Conservation (phyloP, 2,329 filamentous ascomycete genomes). For the Aspergillus viridinutans region DNA sequence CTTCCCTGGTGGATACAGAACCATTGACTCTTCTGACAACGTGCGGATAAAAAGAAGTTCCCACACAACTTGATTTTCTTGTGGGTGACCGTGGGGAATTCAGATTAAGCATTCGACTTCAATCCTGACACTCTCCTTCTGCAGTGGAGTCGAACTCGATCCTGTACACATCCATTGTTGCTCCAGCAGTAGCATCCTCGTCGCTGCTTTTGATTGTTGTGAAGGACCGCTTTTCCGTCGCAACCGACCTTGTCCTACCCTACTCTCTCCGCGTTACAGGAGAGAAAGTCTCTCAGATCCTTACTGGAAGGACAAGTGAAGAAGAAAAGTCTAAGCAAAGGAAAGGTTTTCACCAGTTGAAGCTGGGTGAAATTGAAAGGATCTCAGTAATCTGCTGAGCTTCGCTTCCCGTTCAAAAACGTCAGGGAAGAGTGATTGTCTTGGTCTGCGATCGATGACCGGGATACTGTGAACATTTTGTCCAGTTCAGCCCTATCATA, state of each 20-base stretch:
- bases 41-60: conserved; percentile 40
- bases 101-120: conserved; percentile 32
- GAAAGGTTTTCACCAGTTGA: conserved; percentile 4
- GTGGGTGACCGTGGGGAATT: conserved; percentile 41
- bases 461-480: conserved; percentile 28
- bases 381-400: conserved; percentile 6
- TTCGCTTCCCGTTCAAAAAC: conserved; percentile 12
- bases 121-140: conserved; percentile 23
- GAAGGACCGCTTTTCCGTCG: conserved; percentile 11
- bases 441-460: conserved; percentile 31
- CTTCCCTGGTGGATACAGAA: conserved; percentile 39
- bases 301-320: conserved; percentile 7
- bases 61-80: conserved; percentile 33
- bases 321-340: conserved; percentile 10
- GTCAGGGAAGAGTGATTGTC: conserved; percentile 12
- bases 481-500: conserved; percentile 13
- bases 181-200: conserved; percentile 18
- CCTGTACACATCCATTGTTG: conserved; percentile 1
- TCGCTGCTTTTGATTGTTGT: neutral
- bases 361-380: conserved; percentile 10
- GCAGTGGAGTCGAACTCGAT: conserved; percentile 29
- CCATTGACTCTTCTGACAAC: conserved; percentile 36
- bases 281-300: neutral
- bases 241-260: conserved; percentile 6
- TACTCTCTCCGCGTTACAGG: conserved; percentile 6